These are phyloP conservation scores for Aristolochia californica DNA, from an alignment of 164 flowering plant genomes.

Conservation along the genomic window DNA sequence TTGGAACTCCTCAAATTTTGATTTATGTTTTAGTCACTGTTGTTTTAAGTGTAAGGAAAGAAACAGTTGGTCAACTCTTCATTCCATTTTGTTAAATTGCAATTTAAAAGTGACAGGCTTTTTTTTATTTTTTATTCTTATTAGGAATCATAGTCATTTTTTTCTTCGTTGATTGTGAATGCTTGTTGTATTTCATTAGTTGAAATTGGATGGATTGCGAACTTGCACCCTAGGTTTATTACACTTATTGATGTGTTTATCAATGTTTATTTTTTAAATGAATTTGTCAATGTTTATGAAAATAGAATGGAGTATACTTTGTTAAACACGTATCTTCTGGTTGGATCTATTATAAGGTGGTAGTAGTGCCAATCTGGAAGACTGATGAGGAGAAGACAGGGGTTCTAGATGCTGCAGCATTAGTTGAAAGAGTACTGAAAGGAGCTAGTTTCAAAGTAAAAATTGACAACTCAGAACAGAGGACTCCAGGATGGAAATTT, in stretches of 20 bases:
- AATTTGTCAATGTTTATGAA: neutral
- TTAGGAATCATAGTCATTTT: too few species aligned
- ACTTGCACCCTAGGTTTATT: too few species aligned
- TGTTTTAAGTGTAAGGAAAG: too few species aligned
- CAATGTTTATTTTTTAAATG: neutral
- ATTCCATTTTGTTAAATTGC: too few species aligned
- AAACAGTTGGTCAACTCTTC: too few species aligned
- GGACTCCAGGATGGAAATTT: slow-evolving; percentile 96
- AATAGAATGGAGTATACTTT: neutral
- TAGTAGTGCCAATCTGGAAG: slow-evolving; percentile 92
- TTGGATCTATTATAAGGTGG: slow-evolving; percentile 36
- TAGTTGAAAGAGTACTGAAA: slow-evolving; percentile 42
- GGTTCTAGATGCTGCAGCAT: slow-evolving; percentile 64
- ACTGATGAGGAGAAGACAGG: slow-evolving; percentile 51
- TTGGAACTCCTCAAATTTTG: too few species aligned
- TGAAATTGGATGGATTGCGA: too few species aligned
- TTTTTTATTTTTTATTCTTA: too few species aligned
- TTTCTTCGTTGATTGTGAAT: too few species aligned
- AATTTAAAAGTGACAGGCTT: too few species aligned
- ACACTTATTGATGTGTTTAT: neutral
- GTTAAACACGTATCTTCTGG: neutral
- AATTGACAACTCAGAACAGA: slow-evolving; percentile 82
- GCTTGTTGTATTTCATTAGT: too few species aligned
- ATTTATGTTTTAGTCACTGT: too few species aligned
- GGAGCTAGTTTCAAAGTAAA: slow-evolving; percentile 67